Evolutionary conservation across 352 stramenopile species (phyloP).

Genomic region (Globisporangium camurandrum): DNA sequence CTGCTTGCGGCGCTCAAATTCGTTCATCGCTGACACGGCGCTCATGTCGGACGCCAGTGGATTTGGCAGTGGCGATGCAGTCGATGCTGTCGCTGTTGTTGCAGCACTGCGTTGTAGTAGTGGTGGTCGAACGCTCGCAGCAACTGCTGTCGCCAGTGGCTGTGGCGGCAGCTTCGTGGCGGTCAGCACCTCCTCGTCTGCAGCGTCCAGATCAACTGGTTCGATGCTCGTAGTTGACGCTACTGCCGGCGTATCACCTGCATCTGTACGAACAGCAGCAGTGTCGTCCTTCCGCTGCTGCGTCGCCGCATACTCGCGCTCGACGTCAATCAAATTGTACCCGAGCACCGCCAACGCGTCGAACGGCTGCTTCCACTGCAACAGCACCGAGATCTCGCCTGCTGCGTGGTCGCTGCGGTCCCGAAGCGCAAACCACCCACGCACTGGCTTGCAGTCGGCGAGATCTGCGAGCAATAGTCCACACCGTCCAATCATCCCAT

Average conservation of each 20-base stretch:
- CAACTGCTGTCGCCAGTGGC: background rate
- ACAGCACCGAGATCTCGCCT: constrained; percentile 61
- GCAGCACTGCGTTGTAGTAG: background rate
- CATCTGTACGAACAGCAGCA: background rate
- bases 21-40: constrained; percentile 17
- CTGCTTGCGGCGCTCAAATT: constrained; percentile 69
- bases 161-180: constrained; percentile 1
- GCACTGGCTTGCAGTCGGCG: constrained; percentile 54
- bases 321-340: constrained; percentile 63
- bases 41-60: background rate
- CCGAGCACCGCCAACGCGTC: constrained; percentile 54
- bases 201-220: constrained; percentile 23
- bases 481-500: constrained; percentile 70
- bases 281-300: constrained; percentile 3
- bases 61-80: background rate
- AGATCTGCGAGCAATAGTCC: constrained; percentile 62
- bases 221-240: background rate
- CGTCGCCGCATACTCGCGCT: constrained; percentile 9
- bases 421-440: constrained; percentile 66
- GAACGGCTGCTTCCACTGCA: constrained; percentile 77
- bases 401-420: constrained; percentile 42
- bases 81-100: background rate
- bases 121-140: too few relatives aligned
- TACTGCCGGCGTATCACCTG: background rate
- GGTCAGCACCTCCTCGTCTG: constrained; percentile 19